phyloP scores from a whole-genome alignment of 2,329 filamentous ascomycete species.

The Pezicula rhizophila region DNA sequence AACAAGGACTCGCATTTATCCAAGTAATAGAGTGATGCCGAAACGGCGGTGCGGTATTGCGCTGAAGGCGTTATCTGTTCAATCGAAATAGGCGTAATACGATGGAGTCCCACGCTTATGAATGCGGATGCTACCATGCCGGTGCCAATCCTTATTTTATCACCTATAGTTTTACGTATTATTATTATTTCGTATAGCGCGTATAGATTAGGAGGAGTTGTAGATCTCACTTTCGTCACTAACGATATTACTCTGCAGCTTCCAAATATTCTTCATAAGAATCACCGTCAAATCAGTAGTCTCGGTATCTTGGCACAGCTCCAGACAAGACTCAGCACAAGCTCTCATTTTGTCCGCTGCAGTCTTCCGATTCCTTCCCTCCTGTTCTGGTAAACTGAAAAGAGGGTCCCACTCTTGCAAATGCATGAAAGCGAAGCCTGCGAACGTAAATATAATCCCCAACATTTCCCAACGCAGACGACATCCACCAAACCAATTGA shows the following conservation, averaged over 20 bases:
- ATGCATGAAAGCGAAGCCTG: conserved; percentile 1
- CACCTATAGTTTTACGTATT: background rate
- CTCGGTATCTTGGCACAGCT: conserved; percentile 1
- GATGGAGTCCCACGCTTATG: conserved; percentile 2
- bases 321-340: conserved; percentile 4
- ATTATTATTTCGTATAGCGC: background rate
- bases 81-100: background rate
- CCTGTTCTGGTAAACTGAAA: background rate
- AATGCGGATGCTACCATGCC: background rate
- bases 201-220: background rate
- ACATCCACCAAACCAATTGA: conserved; percentile 1
- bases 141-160: background rate
- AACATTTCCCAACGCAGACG: conserved; percentile 8
- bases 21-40: background rate
- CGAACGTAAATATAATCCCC: conserved; percentile 3
- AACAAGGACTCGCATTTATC: conserved; percentile 3
- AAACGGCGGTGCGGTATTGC: conserved; percentile 1
- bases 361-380: background rate
- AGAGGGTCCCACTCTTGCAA: conserved; percentile 5
- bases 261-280: background rate
- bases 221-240: conserved; percentile 5
- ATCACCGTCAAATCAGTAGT: conserved; percentile 3
- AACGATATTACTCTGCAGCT: conserved; percentile 3
- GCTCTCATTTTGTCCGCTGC: conserved; percentile 1
- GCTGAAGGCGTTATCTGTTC: background rate